phyloP scores from a whole-genome alignment of 2,329 filamentous ascomycete genomes.

The Apiospora saccharicola region DNA sequence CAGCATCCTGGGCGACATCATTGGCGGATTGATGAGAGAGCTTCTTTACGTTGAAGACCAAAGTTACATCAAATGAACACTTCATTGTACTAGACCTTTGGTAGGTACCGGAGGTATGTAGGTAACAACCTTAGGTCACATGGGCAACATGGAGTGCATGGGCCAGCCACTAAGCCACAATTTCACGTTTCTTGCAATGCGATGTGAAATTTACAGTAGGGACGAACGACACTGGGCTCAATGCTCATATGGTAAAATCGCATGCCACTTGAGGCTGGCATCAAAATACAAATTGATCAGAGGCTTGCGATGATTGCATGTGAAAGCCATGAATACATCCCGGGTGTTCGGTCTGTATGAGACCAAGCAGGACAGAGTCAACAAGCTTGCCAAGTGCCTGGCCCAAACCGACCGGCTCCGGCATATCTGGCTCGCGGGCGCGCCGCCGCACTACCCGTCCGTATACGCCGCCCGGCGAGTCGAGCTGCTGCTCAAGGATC shows the following conservation, averaged over 20 bases:
- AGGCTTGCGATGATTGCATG: not conserved
- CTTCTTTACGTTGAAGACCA: not conserved
- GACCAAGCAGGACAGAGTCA: not conserved
- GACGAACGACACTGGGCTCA: not conserved
- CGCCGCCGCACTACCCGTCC: constrained; percentile 15
- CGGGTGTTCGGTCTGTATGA: not conserved
- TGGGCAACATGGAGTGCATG: not conserved
- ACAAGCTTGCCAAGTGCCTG: not conserved
- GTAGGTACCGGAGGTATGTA: not conserved
- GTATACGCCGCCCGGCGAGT: not conserved
- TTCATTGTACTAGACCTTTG: not conserved
- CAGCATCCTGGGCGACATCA: not conserved
- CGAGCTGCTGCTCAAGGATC: constrained; percentile 3
- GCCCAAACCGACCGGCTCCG: constrained; percentile 6
- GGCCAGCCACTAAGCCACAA: not conserved
- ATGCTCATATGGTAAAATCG: not conserved
- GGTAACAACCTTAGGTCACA: not conserved
- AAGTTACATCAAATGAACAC: not conserved
- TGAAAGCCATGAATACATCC: not conserved
- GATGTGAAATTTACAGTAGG: not conserved
- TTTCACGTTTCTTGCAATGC: not conserved
- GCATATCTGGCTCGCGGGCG: constrained; percentile 7
- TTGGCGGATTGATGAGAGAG: not conserved
- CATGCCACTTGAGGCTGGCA: too few relatives aligned
- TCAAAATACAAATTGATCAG: not conserved